phyloP scores from a whole-genome alignment of 768 basidiomycete genomes.

The Coprinopsis sp. region DNA sequence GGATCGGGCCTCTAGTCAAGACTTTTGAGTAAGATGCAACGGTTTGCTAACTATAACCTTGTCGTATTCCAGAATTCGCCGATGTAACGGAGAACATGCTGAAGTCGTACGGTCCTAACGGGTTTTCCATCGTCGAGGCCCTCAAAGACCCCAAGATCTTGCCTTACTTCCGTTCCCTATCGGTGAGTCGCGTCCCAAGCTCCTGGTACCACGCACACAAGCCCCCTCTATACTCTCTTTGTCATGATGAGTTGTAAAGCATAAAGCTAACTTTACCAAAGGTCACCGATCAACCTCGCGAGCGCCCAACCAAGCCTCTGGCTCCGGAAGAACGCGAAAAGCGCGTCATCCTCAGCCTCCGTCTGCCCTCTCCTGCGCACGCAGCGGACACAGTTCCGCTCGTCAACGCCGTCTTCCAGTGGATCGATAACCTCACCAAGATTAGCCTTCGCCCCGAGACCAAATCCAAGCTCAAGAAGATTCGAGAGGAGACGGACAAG shows the following conservation, averaged over 20 bases:
- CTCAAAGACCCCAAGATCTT: slow-evolving; percentile 61
- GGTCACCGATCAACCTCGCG: slow-evolving; percentile 83
- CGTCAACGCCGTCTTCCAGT: slow-evolving; percentile 63
- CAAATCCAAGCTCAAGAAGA: slow-evolving; percentile 66
- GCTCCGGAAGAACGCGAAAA: slow-evolving; percentile 54
- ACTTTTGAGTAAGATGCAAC: slow-evolving; percentile 1
- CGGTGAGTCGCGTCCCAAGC: slow-evolving; percentile 43
- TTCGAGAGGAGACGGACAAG: slow-evolving; percentile 67
- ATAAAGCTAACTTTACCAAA: slow-evolving; percentile 19
- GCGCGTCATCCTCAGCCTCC: slow-evolving; percentile 68
- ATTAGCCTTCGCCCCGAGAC: slow-evolving; percentile 77
- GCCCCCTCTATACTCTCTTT: background rate
- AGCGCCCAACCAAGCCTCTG: slow-evolving; percentile 54
- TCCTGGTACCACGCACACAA: background rate
- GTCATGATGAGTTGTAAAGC: background rate
- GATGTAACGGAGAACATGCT: slow-evolving; percentile 79
- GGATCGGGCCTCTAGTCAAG: too few species aligned
- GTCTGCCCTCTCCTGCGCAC: slow-evolving; percentile 45
- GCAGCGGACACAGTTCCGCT: slow-evolving; percentile 51
- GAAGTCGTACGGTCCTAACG: slow-evolving; percentile 47
- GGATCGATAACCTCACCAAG: slow-evolving; percentile 65
- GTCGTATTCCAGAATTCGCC: slow-evolving; percentile 57
- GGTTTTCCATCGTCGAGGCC: slow-evolving; percentile 47
- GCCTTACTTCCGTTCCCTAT: slow-evolving; percentile 81
- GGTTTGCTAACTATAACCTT: slow-evolving; percentile 8